Evolutionary conservation across 2,329 filamentous ascomycete genomes (phyloP).

Genomic region (Sporothrix variecibatus): DNA sequence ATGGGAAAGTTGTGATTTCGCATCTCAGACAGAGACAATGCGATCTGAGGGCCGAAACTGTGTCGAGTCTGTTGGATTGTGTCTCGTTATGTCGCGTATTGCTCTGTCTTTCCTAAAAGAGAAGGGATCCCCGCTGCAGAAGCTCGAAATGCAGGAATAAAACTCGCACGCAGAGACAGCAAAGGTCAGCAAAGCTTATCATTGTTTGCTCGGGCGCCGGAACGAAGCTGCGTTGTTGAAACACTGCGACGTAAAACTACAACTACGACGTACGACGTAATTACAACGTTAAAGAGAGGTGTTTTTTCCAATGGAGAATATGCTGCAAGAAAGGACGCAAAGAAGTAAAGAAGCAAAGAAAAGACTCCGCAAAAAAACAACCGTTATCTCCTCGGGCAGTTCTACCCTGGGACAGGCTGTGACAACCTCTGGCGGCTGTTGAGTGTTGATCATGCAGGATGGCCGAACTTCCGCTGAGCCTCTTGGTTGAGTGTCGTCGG

Average conservation of each 20-base stretch:
- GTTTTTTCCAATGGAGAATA: not conserved
- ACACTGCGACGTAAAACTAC: not conserved
- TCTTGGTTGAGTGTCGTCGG: not conserved
- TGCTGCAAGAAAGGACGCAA: not conserved
- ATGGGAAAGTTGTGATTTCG: slow-evolving; percentile 11
- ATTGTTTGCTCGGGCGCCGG: not conserved
- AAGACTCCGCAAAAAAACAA: not conserved
- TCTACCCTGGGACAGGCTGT: slow-evolving; percentile 10
- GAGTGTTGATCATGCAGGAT: slow-evolving; percentile 22
- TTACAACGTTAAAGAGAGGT: not conserved
- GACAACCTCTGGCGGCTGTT: slow-evolving; percentile 1
- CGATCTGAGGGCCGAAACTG: not conserved
- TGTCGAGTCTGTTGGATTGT: not conserved
- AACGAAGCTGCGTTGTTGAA: not conserved
- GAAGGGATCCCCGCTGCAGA: slow-evolving; percentile 2
- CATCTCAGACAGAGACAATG: slow-evolving; percentile 13
- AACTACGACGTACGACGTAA: too few species aligned
- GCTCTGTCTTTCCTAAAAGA: not conserved
- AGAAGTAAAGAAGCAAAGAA: not conserved
- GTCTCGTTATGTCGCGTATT: not conserved
- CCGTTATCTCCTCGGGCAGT: not conserved
- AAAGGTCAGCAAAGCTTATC: not conserved
- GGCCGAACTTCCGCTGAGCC: slow-evolving; percentile 13
- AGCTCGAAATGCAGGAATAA: not conserved
- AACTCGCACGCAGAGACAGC: not conserved